Percentiles rank a stretch among this genome's conserved stretches.
These are phyloP conservation scores for Erythrophleum fordii DNA, from an alignment of 306 rosid species.

Conservation along the genomic window DNA sequence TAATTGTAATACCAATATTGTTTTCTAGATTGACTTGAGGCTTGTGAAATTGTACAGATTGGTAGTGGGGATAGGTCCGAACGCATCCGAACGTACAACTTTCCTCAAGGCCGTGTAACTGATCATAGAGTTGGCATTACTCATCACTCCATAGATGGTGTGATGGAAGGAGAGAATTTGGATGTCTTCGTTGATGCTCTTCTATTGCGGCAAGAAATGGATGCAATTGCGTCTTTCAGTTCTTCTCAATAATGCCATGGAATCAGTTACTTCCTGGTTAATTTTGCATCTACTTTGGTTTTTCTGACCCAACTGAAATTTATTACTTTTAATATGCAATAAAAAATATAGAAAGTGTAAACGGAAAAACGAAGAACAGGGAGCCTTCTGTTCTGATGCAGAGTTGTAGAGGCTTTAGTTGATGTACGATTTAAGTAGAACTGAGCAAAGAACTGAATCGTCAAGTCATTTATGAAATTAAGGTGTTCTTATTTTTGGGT, in stretches of 20 bases:
- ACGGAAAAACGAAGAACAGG: background rate
- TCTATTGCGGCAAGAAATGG: slow-evolving; percentile 86
- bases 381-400: background rate
- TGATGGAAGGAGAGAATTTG: slow-evolving; percentile 80
- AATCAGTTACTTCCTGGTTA: slow-evolving; percentile 15
- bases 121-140: slow-evolving; percentile 92
- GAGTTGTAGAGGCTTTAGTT: background rate
- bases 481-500: background rate
- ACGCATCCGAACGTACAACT: slow-evolving; percentile 91
- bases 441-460: background rate
- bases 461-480: background rate
- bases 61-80: slow-evolving; percentile 97
- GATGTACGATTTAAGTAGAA: too few relatives aligned
- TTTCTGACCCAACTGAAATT: slow-evolving; percentile 6
- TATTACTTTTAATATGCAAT: background rate
- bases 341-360: background rate
- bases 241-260: slow-evolving; percentile 47
- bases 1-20: slow-evolving; percentile 6
- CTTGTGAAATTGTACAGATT: slow-evolving; percentile 55
- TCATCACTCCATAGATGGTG: slow-evolving; percentile 76
- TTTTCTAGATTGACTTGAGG: slow-evolving; percentile 28
- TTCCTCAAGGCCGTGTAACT: slow-evolving; percentile 91
- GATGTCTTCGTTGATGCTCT: slow-evolving; percentile 84
- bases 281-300: background rate
- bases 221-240: slow-evolving; percentile 71